Base-by-base conservation (phyloP, 1,284 basidiomycete genomes). In the Entoloma clypeatum region DNA sequence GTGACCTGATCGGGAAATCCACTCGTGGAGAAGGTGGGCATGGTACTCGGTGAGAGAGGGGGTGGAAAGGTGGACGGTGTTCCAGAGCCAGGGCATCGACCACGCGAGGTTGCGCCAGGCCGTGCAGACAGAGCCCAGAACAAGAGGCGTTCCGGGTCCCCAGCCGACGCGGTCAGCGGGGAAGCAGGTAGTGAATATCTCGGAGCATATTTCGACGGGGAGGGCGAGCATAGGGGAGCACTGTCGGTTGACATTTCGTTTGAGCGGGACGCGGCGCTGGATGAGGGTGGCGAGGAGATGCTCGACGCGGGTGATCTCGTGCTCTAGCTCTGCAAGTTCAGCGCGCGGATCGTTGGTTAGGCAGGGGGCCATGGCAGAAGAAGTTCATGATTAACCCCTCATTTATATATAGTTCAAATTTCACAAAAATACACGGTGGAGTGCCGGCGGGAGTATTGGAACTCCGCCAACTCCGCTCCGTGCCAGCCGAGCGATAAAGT, bases 81-180 rank as follows among this genome's bases (percentile, higher is more conserved):
- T 49, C 48, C 52, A 51, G 8, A 53, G 45, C 41, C 45, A 53
- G 3, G 52, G 52, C 47, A 53, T 51, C 21, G 47, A 41, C 48
- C 47, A 50, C 16, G 45, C 49, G 28, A 53, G 39, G 10, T 51
- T 41, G 7, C 52, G 43, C 52, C 52, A 51, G 13, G 52, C 39
- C 5, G 41, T 43, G 28, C 47, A 53, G 19, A 53, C 44, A 23
- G 44, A 26, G 11, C 49, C 48, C 6, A 51, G 44, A 16, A 46
- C 27, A 31, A 53, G 39, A 7, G 51, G 47, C 3, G 48, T 42
- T 2, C 17, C 35, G 26, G 36, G 33, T 11, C 32, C 32, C 31
- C 38, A 41, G 9, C 27, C 17, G 4, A 24, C 33, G 36, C 41
- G 37, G 4, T 31, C 13, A 19, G 43, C 16, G 0, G 43, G 41